Conservation (phyloP, 441 rosid genomes). For the Arabidopsis lyrata region DNA sequence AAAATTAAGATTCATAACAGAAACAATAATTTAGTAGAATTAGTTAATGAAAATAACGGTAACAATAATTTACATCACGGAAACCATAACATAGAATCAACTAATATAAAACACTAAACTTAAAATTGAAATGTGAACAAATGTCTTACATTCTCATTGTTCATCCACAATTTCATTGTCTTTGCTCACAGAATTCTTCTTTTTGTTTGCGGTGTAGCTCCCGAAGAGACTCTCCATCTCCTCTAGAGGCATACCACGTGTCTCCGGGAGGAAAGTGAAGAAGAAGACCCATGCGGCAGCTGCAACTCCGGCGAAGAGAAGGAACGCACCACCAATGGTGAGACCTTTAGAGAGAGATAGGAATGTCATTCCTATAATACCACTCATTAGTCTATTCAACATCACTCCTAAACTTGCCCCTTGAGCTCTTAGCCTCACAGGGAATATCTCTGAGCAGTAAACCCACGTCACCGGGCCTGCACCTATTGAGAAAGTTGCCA, state of each 20-base stretch:
- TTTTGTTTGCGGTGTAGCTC: slow-evolving; percentile 48
- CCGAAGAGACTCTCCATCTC: slow-evolving; percentile 71
- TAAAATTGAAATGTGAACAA: too few species aligned
- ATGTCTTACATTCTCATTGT: neutral
- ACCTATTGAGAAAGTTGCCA: slow-evolving; percentile 75
- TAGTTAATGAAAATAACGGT: too few species aligned
- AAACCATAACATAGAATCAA: too few species aligned
- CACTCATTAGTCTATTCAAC: slow-evolving; percentile 58
- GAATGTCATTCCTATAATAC: slow-evolving; percentile 67
- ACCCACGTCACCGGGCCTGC: slow-evolving; percentile 85
- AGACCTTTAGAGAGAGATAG: slow-evolving; percentile 59
- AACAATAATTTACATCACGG: too few species aligned
- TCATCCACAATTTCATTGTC: slow-evolving; percentile 7
- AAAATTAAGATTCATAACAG: too few species aligned
- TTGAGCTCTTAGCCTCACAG: slow-evolving; percentile 78
- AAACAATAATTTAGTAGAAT: too few species aligned
- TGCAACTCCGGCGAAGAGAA: slow-evolving; percentile 60
- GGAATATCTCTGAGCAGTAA: slow-evolving; percentile 78
- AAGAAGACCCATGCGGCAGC: slow-evolving; percentile 48
- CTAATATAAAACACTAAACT: too few species aligned
- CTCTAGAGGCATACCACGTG: slow-evolving; percentile 71
- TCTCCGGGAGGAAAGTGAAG: slow-evolving; percentile 60
- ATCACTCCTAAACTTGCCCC: slow-evolving; percentile 72
- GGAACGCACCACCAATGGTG: slow-evolving; percentile 78
- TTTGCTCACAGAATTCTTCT: slow-evolving; percentile 9